These are phyloP conservation scores for Colletotrichum cordylinicola DNA, from an alignment of 2,329 filamentous ascomycete genomes.

Conservation along the genomic window DNA sequence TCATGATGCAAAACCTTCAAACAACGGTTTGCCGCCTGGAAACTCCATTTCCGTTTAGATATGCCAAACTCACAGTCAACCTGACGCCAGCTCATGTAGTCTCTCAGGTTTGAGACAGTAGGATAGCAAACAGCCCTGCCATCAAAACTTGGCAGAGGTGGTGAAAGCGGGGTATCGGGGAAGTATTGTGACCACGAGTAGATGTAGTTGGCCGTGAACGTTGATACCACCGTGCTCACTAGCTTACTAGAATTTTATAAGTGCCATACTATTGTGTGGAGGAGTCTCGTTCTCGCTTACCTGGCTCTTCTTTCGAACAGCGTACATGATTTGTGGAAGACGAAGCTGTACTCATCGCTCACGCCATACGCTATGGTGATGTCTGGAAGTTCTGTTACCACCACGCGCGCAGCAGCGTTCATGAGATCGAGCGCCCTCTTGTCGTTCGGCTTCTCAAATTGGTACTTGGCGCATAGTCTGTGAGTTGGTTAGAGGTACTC, in stretches of 20 bases:
- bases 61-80: constrained; percentile 81
- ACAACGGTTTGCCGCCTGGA: not conserved
- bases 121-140: constrained; percentile 92
- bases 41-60: not conserved
- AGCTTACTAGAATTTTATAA: constrained; percentile 70
- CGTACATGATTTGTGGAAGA: constrained; percentile 81
- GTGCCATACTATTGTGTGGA: not conserved
- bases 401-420: constrained; percentile 88
- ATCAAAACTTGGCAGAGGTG: constrained; percentile 88
- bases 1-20: not conserved
- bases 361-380: constrained; percentile 89
- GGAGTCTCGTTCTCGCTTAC: constrained; percentile 45
- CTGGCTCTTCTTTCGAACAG: constrained; percentile 87
- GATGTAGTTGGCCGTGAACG: constrained; percentile 91
- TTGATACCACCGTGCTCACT: constrained; percentile 87
- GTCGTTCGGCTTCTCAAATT: constrained; percentile 93
- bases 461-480: constrained; percentile 83
- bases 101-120: constrained; percentile 78
- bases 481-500: not conserved
- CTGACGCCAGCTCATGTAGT: constrained; percentile 97
- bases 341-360: constrained; percentile 94
- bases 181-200: constrained; percentile 81
- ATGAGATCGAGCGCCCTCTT: constrained; percentile 86
- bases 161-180: constrained; percentile 70
- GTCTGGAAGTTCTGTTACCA: constrained; percentile 84